Conservation (phyloP, 2,329 filamentous ascomycete genomes). For the Tympanopsis confertula region DNA sequence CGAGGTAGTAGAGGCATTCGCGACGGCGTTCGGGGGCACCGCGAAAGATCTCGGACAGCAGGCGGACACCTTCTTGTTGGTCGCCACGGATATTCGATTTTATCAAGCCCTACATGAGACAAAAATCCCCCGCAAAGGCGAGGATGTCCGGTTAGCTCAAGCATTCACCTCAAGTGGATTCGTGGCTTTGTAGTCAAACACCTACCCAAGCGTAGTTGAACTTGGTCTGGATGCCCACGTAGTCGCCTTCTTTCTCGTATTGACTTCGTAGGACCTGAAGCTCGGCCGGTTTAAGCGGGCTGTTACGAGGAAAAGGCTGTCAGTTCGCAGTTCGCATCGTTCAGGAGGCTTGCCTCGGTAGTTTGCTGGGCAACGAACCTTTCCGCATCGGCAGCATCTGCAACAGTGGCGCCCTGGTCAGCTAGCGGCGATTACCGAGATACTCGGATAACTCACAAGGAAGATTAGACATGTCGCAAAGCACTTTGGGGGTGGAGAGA, state of each 20-base stretch:
- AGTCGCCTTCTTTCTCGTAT: conserved; percentile 94
- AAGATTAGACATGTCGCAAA: too few relatives aligned
- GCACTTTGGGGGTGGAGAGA: too few relatives aligned
- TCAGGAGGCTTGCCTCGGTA: too few relatives aligned
- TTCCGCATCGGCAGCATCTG: conserved; percentile 96
- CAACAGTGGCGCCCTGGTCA: too few relatives aligned
- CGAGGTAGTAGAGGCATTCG: conserved; percentile 97
- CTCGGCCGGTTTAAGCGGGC: conserved; percentile 81
- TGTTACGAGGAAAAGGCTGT: conserved; percentile 25
- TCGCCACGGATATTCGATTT: conserved; percentile 77
- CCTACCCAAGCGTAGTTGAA: conserved; percentile 98
- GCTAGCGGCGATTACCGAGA: too few relatives aligned
- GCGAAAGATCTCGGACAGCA: conserved; percentile 94
- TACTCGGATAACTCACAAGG: too few relatives aligned
- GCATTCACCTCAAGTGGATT: too few relatives aligned
- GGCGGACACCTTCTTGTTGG: conserved; percentile 85
- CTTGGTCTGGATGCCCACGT: conserved; percentile 93
- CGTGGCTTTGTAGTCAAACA: conserved; percentile 3
- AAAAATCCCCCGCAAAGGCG: too few relatives aligned
- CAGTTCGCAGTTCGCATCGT: background rate
- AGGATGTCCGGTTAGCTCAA: too few relatives aligned
- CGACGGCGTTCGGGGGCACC: conserved; percentile 81
- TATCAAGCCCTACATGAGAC: conserved; percentile 65
- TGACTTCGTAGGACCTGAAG: conserved; percentile 85
- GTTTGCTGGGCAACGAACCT: too few relatives aligned